A percentile compares a stretch with the other conserved stretches of the same genome.
Evolutionary conservation across 2,329 filamentous ascomycete genomes (phyloP).

Genomic region (Cercospora berteroae): DNA sequence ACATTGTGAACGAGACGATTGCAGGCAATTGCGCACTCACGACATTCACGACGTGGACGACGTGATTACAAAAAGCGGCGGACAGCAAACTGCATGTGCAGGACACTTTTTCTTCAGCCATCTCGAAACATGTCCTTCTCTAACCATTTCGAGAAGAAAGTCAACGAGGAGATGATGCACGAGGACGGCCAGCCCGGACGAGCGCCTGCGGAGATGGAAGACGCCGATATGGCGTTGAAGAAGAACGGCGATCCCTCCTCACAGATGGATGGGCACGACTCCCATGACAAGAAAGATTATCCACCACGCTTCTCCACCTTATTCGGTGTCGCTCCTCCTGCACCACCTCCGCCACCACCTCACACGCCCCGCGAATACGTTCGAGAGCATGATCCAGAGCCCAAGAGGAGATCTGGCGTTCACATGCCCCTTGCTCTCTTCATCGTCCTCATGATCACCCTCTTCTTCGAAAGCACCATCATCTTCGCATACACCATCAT

Average conservation of each 20-base stretch:
- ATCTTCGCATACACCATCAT: slow-evolving; percentile 42
- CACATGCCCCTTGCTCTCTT: slow-evolving; percentile 36
- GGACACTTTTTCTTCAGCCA: neutral
- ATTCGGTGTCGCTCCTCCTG: slow-evolving; percentile 26
- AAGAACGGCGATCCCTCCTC: slow-evolving; percentile 15
- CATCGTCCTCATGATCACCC: slow-evolving; percentile 34
- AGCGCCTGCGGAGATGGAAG: slow-evolving; percentile 24
- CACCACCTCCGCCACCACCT: slow-evolving; percentile 23
- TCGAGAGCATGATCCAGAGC: slow-evolving; percentile 30
- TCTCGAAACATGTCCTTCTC: slow-evolving; percentile 31
- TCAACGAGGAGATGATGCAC: slow-evolving; percentile 39
- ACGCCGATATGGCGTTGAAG: slow-evolving; percentile 20
- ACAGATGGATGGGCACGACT: slow-evolving; percentile 22
- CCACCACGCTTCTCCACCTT: slow-evolving; percentile 38
- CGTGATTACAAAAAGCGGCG: neutral
- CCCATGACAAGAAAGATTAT: slow-evolving; percentile 31
- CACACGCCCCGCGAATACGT: slow-evolving; percentile 22
- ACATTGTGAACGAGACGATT: slow-evolving; percentile 14
- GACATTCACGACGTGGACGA: too few relatives aligned
- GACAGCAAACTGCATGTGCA: neutral
- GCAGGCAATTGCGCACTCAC: slow-evolving; percentile 21
- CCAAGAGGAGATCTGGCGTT: slow-evolving; percentile 33
- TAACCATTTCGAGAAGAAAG: slow-evolving; percentile 33
- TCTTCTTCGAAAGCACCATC: slow-evolving; percentile 38
- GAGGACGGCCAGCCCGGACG: slow-evolving; percentile 23